Base-by-base conservation (phyloP, 225 moss, liverwort and hornwort genomes). In the Pseudoscleropodium purum region DNA sequence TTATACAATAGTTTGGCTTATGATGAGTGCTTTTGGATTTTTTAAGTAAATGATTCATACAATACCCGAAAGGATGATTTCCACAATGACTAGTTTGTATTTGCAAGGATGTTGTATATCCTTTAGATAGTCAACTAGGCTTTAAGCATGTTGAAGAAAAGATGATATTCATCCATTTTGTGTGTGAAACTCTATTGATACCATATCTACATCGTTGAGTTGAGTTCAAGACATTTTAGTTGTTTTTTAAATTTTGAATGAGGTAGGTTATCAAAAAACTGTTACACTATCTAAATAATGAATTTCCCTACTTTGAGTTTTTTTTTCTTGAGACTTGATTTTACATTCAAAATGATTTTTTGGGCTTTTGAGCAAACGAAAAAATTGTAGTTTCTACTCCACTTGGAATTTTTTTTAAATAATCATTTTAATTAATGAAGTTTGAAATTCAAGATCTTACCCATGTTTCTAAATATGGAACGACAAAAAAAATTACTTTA, bases 21-120 rank as follows among this genome's bases (percentile, higher is more conserved):
- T 12, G 12, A 69, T 69, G n/a, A n/a, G 1, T n/a, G 7, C 2
- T 37, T 12, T 13, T 37, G n/a, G 5, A 4, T 69, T n/a, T 69
- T n/a, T 23, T 37, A 12, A 68, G 37, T 12, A n/a, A n/a, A 69
- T 24, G 24, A 69, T 24, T n/a, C 21, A 23, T 0, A 21, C 0
- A 10, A 2, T 20, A 67, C 7, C 13, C 1, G 13, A 37, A 37
- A 23, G 0, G 7, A n/a, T 24, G 68, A 23, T n/a, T 69, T 69
- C 4, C 1, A n/a, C 2, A 4, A 2, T 7, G 7, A 69, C 7
- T 1, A 69, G 1, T 1, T 4, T 0, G 1, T 21, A n/a, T 12
- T 23, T 69, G 4, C 13, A n/a, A 70, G 8, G 39, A 39, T 1
- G 1, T 24, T 69, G 14, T 25, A 1, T 25, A 1, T 70, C 70